Conservation (phyloP, 441 rosid species). For the Francoa sonchifolia region DNA sequence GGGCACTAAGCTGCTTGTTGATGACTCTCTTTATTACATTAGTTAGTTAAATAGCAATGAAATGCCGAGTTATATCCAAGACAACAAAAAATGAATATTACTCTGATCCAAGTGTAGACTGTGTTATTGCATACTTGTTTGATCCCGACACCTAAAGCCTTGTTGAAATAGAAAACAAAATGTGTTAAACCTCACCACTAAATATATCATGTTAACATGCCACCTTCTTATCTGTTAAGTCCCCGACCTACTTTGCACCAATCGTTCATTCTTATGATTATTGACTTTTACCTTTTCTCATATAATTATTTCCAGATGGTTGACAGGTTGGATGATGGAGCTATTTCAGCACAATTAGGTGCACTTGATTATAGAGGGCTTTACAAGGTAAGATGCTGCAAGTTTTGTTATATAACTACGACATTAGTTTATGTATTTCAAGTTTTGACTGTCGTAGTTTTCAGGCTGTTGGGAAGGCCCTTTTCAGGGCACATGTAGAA, state of each 20-base stretch:
- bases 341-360: constrained; percentile 56
- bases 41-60: too few species aligned
- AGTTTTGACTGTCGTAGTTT: too few species aligned
- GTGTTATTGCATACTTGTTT: too few species aligned
- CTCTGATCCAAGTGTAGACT: too few species aligned
- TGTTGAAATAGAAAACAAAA: too few species aligned
- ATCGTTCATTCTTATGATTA: not conserved
- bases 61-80: too few species aligned
- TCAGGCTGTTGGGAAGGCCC: constrained; percentile 95
- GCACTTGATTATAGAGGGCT: constrained; percentile 78
- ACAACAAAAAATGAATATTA: too few species aligned
- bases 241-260: not conserved
- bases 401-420: constrained; percentile 5
- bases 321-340: constrained; percentile 83
- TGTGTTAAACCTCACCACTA: constrained; percentile 1
- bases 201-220: not conserved
- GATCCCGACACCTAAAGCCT: too few species aligned
- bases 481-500: constrained; percentile 94
- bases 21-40: too few species aligned
- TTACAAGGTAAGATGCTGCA: constrained; percentile 49
- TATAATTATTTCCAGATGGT: constrained; percentile 61
- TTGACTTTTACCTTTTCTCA: not conserved
- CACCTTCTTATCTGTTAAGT: not conserved
- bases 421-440: too few species aligned
- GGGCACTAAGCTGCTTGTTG: too few species aligned